Evolutionary conservation across 176 grass and related monocot species (phyloP), one percentile per base, ranked within the genome.

Genomic region (Aegilops longissima): DNA sequence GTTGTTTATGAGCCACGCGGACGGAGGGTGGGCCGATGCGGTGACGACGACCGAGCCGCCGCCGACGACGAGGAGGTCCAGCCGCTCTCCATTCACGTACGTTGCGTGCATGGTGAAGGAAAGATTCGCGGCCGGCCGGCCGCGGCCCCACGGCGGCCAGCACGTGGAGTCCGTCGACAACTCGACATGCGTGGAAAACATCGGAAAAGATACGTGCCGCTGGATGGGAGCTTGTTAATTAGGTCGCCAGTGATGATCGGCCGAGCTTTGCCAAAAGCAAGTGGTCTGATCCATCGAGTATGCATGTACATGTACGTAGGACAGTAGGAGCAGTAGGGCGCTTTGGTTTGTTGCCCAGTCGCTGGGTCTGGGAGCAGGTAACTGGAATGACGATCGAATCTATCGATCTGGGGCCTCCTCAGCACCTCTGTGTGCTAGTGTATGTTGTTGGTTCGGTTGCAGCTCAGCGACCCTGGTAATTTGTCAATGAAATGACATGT

Each of bases 61-160:
- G 29, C 54, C 70, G 16, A 39, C 67, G 84, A 89, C 2, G 49
- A 54, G 14, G 51, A 54, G 51, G 16, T 52, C 49, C 14, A 17
- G 31, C 61, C 70, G 70, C 40, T 29, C 81, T 77, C 2, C 23
- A 3, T 33, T 42, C 4, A 80, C 64, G 76, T 89, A 16, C 33
- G 85, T 97, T 85, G 92, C 92, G 95, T 97, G 95, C 92, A 93
- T 94, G 95, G 92, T 66, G 73, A 94, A 94, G 74, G 76, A 93
- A 93, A 68, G 89, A 78, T 91, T 76, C 77, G 30, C 40, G 69
- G 25, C 84, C 67, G 20, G 59, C 68, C 49, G 49, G 49, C 14
- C 4, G 49, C 49, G 14, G 49, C 49, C 49, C 49, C 49, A 42
- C 39, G 49, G 49, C 49, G 49, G 51, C 16, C 51, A 54, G 16